Base-by-base conservation (phyloP, 345 rosid genomes). In the Syzygium aqueum region DNA sequence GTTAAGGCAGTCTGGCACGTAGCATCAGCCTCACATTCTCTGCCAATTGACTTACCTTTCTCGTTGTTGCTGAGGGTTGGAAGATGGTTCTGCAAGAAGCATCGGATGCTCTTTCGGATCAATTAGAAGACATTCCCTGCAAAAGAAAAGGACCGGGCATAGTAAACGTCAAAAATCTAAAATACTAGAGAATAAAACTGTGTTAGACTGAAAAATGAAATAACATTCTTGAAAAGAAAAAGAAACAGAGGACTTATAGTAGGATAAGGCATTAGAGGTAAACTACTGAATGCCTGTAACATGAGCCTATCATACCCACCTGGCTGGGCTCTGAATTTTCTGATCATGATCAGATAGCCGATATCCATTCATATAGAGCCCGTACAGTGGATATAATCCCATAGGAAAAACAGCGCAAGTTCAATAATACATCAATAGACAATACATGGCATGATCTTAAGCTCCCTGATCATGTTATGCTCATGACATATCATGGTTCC, bases 41-140 rank as follows among this genome's bases (percentile, higher is more conserved):
- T 86, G 30, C 27, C 27, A 73, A 73, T 73, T 37, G 10, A 73
- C 87, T 73, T 73, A 97, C 99, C 94, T 96, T 92, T 97, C 99
- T 92, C 99, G 94, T 92, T 96, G 98, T 77, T 95, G 98, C 88
- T 94, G 99, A 49, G 90, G 90, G 93, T 96, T 97, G 50, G 93
- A 92, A 87, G 98, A 96, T 89, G 99, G 99, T 89, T 96, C 99
- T 14, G 99, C 98, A 89, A 97, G 95, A 84, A 97, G 94, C 98
- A 97, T 95, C 8, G 98, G 99, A 84, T 96, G 99, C 92, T 97
- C 98, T 89, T 91, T 96, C 21, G 98, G 96, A 93, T 97, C 99
- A 92, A 95, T 85, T 89, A 94, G 89, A 33, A 97, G 91, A 89
- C 98, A 96, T 85, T 94, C 95, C 95, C 99, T 97, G 78, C 84